Evolutionary conservation across 2,329 filamentous ascomycete genomes (phyloP), one percentile per base, ranked within the genome.

Genomic region (Pyricularia sp.): DNA sequence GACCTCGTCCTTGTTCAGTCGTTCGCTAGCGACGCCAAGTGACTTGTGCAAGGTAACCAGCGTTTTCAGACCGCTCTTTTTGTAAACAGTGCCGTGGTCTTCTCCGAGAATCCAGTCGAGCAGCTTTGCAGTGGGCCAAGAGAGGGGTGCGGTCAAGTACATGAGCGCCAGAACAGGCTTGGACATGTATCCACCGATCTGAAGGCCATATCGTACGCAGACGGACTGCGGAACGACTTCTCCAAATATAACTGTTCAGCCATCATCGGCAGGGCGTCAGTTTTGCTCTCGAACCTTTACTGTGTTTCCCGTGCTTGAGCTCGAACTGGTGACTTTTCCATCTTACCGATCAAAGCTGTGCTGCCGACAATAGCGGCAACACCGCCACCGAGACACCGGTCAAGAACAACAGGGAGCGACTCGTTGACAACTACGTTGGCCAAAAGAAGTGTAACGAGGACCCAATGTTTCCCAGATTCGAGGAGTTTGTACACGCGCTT

Each of bases 381-480:
- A 68, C 94, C 94, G 69, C 94, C 94, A 33, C 94, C 94, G 22
- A 99, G 84, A 65, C 92, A 96, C 65, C 94, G 84, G 76, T 99
- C 94, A 63, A 99, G 84, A 12, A 99, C 91, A 67, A 99, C 96
- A 31, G 94, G 94, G 16, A 97, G 81, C 2, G 93, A 96, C 78
- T 97, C 94, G 75, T 99, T 97, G 69, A 96, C 96, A 71, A 99
- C 96, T 73, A 99, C 94, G 75, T 99, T 99, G 75, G 92, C 92
- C 65, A 99, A 81, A 8, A 99, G 83, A 30, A 99, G 79, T 2
- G 94, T 97, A 64, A 99, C 94, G 65, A 99, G 81, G 24, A 99
- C 93, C 94, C 94, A 99, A 76, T 99, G 94, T 75, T 99, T 99
- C 71, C 94, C 94, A 71, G 85, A 89, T 68, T 91, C 86, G 65